Conservation (phyloP, 169 alveolate genomes). For the Eimeria necatrix region DNA sequence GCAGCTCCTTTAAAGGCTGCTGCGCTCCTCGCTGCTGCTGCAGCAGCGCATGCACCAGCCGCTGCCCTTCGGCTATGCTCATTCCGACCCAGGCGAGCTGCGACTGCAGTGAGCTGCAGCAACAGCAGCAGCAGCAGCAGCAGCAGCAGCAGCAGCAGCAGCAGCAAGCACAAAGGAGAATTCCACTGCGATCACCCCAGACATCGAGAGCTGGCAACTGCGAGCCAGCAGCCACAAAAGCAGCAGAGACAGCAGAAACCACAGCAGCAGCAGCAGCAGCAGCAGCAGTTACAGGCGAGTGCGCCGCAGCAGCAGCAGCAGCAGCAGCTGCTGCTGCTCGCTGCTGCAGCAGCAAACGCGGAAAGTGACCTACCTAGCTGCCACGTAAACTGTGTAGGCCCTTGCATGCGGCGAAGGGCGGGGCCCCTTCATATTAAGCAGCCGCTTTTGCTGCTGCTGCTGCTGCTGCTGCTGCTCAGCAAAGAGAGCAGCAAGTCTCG, state of each 20-base stretch:
- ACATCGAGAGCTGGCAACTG: too few relatives aligned
- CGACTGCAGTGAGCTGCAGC: constrained; percentile 42
- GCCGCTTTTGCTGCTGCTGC: constrained; percentile 48
- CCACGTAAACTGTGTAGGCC: not conserved
- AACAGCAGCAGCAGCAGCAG: constrained; percentile 41
- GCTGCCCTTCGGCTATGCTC: constrained; percentile 26
- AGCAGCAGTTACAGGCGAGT: not conserved
- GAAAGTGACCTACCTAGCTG: not conserved
- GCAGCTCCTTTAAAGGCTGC: constrained; percentile 3
- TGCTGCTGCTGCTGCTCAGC: constrained; percentile 55
- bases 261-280: constrained; percentile 25
- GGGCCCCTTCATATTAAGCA: not conserved
- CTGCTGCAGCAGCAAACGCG: not conserved
- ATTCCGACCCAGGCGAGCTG: constrained; percentile 38
- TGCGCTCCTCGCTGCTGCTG: constrained; percentile 15
- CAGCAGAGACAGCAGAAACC: not conserved
- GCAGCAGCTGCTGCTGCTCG: constrained; percentile 7
- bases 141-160: constrained; percentile 17
- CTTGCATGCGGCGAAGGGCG: not conserved
- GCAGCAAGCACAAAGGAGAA: too few relatives aligned
- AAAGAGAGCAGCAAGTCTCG: not conserved
- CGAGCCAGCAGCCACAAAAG: not conserved
- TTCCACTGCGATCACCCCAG: too few relatives aligned
- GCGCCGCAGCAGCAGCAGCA: not conserved
- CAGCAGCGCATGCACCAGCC: constrained; percentile 57